phyloP scores from a whole-genome alignment of 2,329 filamentous ascomycete species.

The Thelonectria rubi region DNA sequence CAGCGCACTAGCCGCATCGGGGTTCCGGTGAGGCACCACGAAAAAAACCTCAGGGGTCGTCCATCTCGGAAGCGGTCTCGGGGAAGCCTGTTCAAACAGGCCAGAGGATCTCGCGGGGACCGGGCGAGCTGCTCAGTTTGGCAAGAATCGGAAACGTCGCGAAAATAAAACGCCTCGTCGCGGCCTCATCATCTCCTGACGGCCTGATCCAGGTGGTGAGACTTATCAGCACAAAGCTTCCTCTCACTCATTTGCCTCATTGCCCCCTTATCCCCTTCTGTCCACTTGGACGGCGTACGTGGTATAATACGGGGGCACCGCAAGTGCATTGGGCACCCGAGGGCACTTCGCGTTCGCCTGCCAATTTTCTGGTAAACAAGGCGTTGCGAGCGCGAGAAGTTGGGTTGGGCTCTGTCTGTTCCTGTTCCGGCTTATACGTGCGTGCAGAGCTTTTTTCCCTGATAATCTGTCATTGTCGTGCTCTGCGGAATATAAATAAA shows the following conservation, averaged over 20 bases:
- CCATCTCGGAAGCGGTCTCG: not conserved
- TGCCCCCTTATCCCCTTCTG: conserved; percentile 35
- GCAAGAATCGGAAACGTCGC: conserved; percentile 25
- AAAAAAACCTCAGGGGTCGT: not conserved
- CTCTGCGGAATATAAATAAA: conserved; percentile 15
- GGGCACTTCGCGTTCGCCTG: conserved; percentile 37
- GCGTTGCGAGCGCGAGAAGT: not conserved
- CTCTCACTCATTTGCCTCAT: conserved; percentile 32
- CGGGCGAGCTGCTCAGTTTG: conserved; percentile 21
- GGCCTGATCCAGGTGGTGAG: conserved; percentile 36
- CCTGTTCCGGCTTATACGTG: conserved; percentile 7
- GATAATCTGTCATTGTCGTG: not conserved
- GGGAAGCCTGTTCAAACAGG: not conserved
- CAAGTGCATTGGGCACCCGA: conserved; percentile 44
- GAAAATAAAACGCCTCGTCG: conserved; percentile 27
- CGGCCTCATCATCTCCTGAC: conserved; percentile 40
- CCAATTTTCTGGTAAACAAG: conserved; percentile 36
- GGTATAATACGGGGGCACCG: conserved; percentile 32
- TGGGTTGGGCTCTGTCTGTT: conserved; percentile 9
- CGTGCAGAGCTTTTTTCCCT: conserved; percentile 22
- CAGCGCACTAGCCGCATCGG: conserved; percentile 21
- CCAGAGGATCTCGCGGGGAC: conserved; percentile 17
- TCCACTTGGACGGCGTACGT: conserved; percentile 25
- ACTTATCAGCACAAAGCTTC: conserved; percentile 26
- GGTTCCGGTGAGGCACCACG: conserved; percentile 22